Percentiles rank a stretch among this genome's conserved stretches.
Evolutionary conservation across 768 basidiomycete species (phyloP).

Genomic region (Boletus pseudo-olivaceus): DNA sequence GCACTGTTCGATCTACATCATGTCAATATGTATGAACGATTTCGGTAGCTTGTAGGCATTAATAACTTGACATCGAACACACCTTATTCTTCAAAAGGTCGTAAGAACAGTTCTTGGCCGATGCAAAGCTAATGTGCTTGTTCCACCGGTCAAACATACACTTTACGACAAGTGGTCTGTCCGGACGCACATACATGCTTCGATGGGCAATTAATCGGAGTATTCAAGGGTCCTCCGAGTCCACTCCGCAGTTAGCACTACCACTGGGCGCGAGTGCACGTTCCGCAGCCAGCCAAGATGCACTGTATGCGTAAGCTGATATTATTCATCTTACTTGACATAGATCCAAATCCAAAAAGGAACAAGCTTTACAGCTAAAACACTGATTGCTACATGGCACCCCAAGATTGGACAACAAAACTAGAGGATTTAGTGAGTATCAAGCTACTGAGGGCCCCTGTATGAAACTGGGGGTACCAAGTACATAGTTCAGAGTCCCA

Average conservation of each 20-base stretch:
- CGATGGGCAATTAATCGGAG: neutral
- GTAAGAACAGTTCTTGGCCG: conserved; percentile 76
- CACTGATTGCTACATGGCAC: too few relatives aligned
- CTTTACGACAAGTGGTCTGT: conserved; percentile 78
- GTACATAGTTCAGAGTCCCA: too few relatives aligned
- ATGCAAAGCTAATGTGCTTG: conserved; percentile 76
- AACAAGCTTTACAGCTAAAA: too few relatives aligned
- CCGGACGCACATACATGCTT: conserved; percentile 49
- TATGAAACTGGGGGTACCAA: too few relatives aligned
- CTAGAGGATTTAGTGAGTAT: too few relatives aligned
- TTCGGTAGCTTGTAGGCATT: neutral
- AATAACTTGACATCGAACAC: conserved; percentile 20
- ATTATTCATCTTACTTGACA: neutral
- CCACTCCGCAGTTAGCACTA: neutral
- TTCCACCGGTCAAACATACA: conserved; percentile 73
- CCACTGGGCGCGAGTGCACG: too few relatives aligned
- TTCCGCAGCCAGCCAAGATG: conserved; percentile 23
- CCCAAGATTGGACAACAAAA: too few relatives aligned
- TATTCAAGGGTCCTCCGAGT: neutral
- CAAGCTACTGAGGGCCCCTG: too few relatives aligned
- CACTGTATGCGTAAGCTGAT: neutral
- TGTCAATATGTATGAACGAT: neutral
- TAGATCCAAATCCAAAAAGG: too few relatives aligned
- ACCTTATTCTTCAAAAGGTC: conserved; percentile 73
- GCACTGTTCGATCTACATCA: conserved; percentile 72